Conservation (phyloP, 345 rosid genomes). For the Bruguiera gymnorhiza region DNA sequence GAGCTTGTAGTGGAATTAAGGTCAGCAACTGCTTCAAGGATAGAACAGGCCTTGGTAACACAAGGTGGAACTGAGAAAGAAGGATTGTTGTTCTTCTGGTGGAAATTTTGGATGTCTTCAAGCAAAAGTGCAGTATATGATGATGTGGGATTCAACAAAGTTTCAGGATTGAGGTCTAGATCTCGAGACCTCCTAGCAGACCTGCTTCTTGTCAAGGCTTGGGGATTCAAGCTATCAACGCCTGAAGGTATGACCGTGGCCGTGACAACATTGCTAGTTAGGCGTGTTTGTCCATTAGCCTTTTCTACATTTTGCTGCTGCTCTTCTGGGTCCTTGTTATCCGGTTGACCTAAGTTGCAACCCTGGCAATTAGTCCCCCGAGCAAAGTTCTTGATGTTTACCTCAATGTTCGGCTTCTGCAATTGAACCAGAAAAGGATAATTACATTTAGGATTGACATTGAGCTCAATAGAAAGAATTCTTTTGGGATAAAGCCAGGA, state of each 20-base stretch:
- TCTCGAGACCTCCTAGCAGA: constrained; percentile 74
- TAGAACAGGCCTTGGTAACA: constrained; percentile 70
- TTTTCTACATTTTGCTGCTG: constrained; percentile 34
- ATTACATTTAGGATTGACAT: neutral
- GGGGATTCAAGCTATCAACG: constrained; percentile 45
- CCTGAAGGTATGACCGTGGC: constrained; percentile 2
- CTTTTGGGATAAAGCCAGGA: too few species aligned
- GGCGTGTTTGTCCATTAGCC: constrained; percentile 26
- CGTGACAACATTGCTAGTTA: constrained; percentile 2
- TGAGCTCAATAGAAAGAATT: too few species aligned
- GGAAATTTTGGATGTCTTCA: constrained; percentile 91
- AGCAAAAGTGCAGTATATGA: constrained; percentile 71
- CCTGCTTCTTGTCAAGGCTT: constrained; percentile 53
- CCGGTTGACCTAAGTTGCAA: constrained; percentile 18
- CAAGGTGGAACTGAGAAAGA: constrained; percentile 55
- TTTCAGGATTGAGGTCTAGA: constrained; percentile 61
- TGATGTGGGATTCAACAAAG: constrained; percentile 40
- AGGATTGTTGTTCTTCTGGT: constrained; percentile 53
- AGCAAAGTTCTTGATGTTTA: constrained; percentile 20
- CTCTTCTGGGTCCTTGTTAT: constrained; percentile 29
- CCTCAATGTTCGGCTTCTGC: constrained; percentile 37
- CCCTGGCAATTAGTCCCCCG: constrained; percentile 30
- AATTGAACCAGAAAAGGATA: constrained; percentile 15
- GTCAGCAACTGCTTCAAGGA: constrained; percentile 78
- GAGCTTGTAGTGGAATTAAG: constrained; percentile 69